Conservation (phyloP, 345 rosid genomes). For the Rubroshorea leprosula region DNA sequence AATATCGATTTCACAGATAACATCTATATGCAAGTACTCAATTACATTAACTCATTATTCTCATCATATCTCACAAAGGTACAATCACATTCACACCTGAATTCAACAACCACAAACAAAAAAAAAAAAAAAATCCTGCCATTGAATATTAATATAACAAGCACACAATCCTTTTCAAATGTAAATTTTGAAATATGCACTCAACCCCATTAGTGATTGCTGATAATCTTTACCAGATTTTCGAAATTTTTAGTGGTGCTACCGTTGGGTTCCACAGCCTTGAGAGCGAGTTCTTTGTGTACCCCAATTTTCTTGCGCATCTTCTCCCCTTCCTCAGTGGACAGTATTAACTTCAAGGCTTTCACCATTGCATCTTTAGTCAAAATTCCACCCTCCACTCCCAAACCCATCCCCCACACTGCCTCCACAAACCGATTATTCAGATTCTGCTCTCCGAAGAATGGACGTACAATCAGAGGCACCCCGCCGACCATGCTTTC, state of each 20-base stretch:
- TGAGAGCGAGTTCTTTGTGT: conserved; percentile 26
- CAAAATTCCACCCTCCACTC: conserved; percentile 37
- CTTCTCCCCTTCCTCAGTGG: conserved; percentile 28
- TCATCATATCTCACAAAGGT: too few species aligned
- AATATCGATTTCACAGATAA: too few species aligned
- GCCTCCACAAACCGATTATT: conserved; percentile 33
- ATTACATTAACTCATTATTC: too few species aligned
- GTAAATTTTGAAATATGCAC: too few species aligned
- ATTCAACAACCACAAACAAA: too few species aligned
- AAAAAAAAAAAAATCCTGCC: too few species aligned
- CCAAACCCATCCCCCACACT: conserved; percentile 38
- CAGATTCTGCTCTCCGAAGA: conserved; percentile 44
- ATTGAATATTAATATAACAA: too few species aligned
- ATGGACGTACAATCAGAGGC: conserved; percentile 47
- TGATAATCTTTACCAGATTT: conserved; percentile 28
- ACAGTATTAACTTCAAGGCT: conserved; percentile 27
- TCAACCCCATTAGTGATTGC: too few species aligned
- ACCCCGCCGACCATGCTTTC: conserved; percentile 45
- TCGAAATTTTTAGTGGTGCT: conserved; percentile 32
- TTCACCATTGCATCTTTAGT: conserved; percentile 24
- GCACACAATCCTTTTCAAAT: too few species aligned
- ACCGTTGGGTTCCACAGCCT: conserved; percentile 31
- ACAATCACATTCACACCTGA: too few species aligned
- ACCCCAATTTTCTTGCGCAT: conserved; percentile 27
- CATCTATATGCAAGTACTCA: too few species aligned